Evolutionary conservation across 2,329 filamentous ascomycete genomes (phyloP).

Genomic region (Trichoderma citrinoviride): DNA sequence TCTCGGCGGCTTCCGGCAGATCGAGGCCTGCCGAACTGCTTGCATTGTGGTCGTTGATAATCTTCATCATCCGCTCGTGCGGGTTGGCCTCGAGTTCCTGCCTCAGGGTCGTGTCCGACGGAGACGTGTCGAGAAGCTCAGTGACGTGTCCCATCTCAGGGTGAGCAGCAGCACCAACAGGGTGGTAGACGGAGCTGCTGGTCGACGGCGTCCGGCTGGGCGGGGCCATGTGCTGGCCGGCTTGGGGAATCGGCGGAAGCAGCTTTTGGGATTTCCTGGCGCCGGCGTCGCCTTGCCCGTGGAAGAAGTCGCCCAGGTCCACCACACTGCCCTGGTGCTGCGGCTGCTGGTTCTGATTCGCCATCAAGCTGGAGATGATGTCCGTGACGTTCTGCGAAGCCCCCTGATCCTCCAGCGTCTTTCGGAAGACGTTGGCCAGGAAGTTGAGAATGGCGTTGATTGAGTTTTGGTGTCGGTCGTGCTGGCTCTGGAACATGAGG

Average conservation of each 20-base stretch:
- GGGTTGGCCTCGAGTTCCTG: slow-evolving; percentile 57
- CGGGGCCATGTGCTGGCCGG: slow-evolving; percentile 30
- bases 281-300: slow-evolving; percentile 43
- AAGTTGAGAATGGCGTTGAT: slow-evolving; percentile 99
- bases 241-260: slow-evolving; percentile 52
- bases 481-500: slow-evolving; percentile 81
- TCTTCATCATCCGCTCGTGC: slow-evolving; percentile 62
- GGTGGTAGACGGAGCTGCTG: slow-evolving; percentile 31
- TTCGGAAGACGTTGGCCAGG: slow-evolving; percentile 91
- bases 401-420: slow-evolving; percentile 82
- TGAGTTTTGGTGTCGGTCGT: slow-evolving; percentile 95
- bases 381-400: slow-evolving; percentile 75
- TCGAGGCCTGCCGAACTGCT: slow-evolving; percentile 48
- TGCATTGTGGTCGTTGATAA: slow-evolving; percentile 64
- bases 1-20: slow-evolving; percentile 48
- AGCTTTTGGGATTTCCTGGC: slow-evolving; percentile 54
- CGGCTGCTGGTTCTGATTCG: slow-evolving; percentile 48
- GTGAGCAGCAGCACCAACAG: slow-evolving; percentile 30
- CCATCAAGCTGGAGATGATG: slow-evolving; percentile 75
- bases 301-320: slow-evolving; percentile 59
- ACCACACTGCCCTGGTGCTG: slow-evolving; percentile 57
- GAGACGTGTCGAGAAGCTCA: slow-evolving; percentile 56
- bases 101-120: slow-evolving; percentile 50
- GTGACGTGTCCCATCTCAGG: slow-evolving; percentile 57
- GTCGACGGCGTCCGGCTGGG: slow-evolving; percentile 32